Percentiles rank a stretch among this genome's conserved stretches.
Conservation (phyloP, 2,329 filamentous ascomycete genomes). For the Emmonsiellopsis sp. region DNA sequence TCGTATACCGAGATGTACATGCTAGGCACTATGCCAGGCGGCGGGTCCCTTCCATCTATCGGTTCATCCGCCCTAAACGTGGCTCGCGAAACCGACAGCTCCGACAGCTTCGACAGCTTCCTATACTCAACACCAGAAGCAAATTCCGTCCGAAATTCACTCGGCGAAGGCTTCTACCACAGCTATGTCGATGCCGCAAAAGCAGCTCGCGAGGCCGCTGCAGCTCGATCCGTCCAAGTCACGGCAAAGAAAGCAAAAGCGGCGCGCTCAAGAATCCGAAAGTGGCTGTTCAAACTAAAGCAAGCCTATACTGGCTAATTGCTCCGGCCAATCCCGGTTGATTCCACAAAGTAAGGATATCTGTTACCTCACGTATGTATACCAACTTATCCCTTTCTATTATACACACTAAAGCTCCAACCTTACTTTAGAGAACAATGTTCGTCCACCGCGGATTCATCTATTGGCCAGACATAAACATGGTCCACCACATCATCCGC, state of each 20-base stretch:
- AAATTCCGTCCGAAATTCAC: constrained; percentile 5
- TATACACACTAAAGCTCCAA: too few relatives aligned
- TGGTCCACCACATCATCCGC: too few relatives aligned
- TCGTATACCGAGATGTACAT: constrained; percentile 9
- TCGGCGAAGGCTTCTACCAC: constrained; percentile 7
- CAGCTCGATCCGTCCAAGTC: not conserved
- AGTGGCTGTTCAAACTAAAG: not conserved
- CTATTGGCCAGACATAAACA: too few relatives aligned
- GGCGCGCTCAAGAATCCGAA: not conserved
- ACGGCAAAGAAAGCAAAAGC: not conserved
- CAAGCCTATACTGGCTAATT: not conserved
- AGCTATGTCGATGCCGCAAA: constrained; percentile 5
- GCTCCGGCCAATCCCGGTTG: too few relatives aligned
- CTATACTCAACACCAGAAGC: constrained; percentile 7
- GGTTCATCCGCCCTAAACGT: constrained; percentile 6
- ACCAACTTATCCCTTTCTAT: too few relatives aligned
- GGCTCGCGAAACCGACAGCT: not conserved
- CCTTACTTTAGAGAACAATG: too few relatives aligned
- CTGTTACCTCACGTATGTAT: not conserved
- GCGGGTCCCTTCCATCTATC: constrained; percentile 6
- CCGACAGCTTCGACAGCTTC: constrained; percentile 1
- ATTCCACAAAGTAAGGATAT: not conserved
- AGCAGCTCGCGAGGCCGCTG: not conserved
- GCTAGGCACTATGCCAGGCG: constrained; percentile 2
- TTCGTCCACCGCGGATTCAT: too few relatives aligned